Base-by-base conservation (phyloP, 768 basidiomycete genomes). In the Pholiota conissans region DNA sequence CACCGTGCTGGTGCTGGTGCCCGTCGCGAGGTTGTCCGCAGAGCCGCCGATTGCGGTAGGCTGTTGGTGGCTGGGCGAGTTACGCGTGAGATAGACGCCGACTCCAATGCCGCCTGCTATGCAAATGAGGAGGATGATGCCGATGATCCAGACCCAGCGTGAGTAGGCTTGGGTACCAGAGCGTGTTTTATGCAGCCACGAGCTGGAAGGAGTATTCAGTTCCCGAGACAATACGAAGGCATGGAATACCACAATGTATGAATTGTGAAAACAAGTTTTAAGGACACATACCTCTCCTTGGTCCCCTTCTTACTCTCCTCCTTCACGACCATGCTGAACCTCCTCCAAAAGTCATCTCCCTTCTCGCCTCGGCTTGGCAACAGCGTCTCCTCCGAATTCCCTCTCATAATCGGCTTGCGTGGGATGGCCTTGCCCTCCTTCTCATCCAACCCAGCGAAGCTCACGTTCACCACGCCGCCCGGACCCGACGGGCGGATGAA, bases 331-430 rank as follows among this genome's bases (percentile, higher is more conserved):
- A 92, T 91, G 59, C 87, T 90, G 72, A 93, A 93, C 35, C 91
- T 79, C 58, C 89, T 78, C 91, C 91, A 93, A 73, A 93, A 93
- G 64, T 92, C 88, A 64, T 93, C 90, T 0, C 90, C 89, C 49
- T 79, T 83, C 67, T 90, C 84, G 2, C 90, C 89, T 45, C 89
- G 80, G 37, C 76, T 76, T 1, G 89, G 86, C 7, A 92, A 69
- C 2, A 89, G 67, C 1, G 84, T 82, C 39, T 86, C 89, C 69
- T 93, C 91, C 1, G 76, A 76, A 49, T 85, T 78, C 5, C 88
- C 83, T 14, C 90, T 82, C 67, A 92, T 79, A 66, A 91, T 90
- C 16, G 79, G 74, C 55, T 75, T 71, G 24, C 70, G 68, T 14
- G 72, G 74, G 27, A 61, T 63, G 7, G 69, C 61, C 42, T 67